Conservation (phyloP, 768 basidiomycete genomes). For the Mycena venus region DNA sequence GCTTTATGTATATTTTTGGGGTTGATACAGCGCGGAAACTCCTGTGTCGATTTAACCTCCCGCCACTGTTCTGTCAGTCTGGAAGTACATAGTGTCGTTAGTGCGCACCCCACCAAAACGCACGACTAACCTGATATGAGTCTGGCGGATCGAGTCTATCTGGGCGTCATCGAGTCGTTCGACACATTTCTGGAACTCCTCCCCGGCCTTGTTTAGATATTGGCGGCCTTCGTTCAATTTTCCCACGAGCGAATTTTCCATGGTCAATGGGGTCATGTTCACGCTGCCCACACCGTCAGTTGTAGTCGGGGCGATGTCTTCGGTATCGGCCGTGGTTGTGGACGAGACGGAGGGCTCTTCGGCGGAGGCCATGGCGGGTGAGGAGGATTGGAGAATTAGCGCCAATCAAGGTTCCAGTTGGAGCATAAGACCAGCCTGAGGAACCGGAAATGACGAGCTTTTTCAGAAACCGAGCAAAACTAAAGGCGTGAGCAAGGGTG, state of each 20-base stretch:
- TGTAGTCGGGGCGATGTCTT: not conserved
- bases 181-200: conserved; percentile 25
- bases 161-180: conserved; percentile 7
- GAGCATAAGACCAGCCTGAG: not conserved
- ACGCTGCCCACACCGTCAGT: not conserved
- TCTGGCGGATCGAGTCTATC: conserved; percentile 20
- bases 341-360: not conserved
- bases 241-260: conserved; percentile 18
- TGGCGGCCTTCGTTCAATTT: conserved; percentile 17
- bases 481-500: conserved; percentile 2
- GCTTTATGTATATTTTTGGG: conserved; percentile 24
- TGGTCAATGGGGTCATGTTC: not conserved
- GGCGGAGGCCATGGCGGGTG: conserved; percentile 8
- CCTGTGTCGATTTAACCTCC: conserved; percentile 15
- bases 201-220: conserved; percentile 21
- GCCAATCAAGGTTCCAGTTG: not conserved
- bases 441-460: not conserved
- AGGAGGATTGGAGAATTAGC: not conserved
- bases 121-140: conserved; percentile 13
- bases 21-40: conserved; percentile 13
- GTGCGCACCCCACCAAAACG: not conserved
- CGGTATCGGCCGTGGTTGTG: not conserved
- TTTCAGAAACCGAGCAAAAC: not conserved
- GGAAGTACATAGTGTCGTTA: not conserved
- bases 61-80: conserved; percentile 17